A percentile compares a stretch with the other conserved stretches of the same genome.
These are phyloP conservation scores for Mortierella sp. DNA, from an alignment of 371 early-diverging fungal species.

Conservation along the genomic window DNA sequence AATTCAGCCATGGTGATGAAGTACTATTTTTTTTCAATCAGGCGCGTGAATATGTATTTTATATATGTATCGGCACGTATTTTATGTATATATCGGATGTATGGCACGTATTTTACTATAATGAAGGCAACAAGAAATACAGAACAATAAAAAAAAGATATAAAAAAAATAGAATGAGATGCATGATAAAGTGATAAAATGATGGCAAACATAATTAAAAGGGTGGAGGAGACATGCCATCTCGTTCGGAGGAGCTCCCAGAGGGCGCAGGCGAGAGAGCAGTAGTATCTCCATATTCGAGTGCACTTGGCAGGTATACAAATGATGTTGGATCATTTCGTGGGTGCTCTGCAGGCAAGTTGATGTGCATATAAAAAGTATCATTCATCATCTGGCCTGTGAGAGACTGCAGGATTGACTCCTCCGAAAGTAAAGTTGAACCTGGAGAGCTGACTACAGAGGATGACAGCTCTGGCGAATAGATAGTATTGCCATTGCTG, in stretches of 20 bases:
- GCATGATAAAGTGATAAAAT: no score
- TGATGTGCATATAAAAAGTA: slow-evolving; percentile 33
- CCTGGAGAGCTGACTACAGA: slow-evolving; percentile 34
- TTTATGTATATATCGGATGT: no score
- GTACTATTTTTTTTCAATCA: no score
- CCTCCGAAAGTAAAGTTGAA: slow-evolving; percentile 17
- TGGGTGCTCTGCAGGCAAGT: slow-evolving; percentile 41
- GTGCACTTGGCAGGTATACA: slow-evolving; percentile 40
- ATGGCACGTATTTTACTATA: no score
- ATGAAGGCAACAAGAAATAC: no score
- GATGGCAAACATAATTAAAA: background rate
- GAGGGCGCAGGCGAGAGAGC: slow-evolving; percentile 30
- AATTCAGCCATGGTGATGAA: no score
- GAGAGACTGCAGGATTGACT: slow-evolving; percentile 33
- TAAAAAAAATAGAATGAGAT: no score
- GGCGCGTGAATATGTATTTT: no score
- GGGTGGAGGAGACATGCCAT: slow-evolving; percentile 23
- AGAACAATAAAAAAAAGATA: no score
- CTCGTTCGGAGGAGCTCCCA: slow-evolving; percentile 27
- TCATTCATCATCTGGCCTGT: slow-evolving; percentile 45
- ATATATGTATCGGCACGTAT: no score
- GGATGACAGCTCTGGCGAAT: slow-evolving; percentile 21
- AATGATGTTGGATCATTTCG: slow-evolving; percentile 39
- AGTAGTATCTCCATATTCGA: slow-evolving; percentile 38
- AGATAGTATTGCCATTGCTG: background rate